phyloP scores from a whole-genome alignment of 495 filamentous ascomycete genomes.

The Penicillium silybi region DNA sequence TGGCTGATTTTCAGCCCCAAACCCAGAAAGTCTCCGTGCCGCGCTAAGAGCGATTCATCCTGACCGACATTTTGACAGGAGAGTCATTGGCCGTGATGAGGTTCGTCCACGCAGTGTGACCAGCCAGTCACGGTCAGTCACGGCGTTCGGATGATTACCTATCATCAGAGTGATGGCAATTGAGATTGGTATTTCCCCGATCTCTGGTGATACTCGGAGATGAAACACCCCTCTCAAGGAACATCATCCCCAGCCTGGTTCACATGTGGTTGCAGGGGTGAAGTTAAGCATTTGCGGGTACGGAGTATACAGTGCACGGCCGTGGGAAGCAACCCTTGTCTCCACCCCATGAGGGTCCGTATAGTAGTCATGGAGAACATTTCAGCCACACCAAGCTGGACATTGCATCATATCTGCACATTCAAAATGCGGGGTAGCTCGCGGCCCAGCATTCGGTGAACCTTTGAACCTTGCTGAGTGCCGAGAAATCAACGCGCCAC shows the following conservation, averaged over 20 bases:
- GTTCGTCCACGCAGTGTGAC: background rate
- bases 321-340: constrained; percentile 3
- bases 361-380: background rate
- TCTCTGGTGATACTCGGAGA: background rate
- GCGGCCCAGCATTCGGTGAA: background rate
- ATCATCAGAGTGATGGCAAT: too few relatives aligned
- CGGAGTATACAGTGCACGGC: constrained; percentile 9
- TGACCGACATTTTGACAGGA: constrained; percentile 13
- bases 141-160: too few relatives aligned
- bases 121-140: background rate
- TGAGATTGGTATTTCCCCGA: background rate
- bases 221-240: background rate
- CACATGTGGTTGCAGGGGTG: constrained; percentile 10
- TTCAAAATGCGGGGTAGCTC: constrained; percentile 20
- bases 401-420: constrained; percentile 10
- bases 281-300: constrained; percentile 19
- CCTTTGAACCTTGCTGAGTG: background rate
- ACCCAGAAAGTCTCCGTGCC: constrained; percentile 8
- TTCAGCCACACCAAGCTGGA: background rate
- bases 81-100: background rate
- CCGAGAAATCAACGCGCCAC: background rate
- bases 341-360: background rate
- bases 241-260: background rate
- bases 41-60: constrained; percentile 2
- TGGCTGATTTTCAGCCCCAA: constrained; percentile 10